Conservation (phyloP, 129 eudicot species). For the Logfia minima region DNA sequence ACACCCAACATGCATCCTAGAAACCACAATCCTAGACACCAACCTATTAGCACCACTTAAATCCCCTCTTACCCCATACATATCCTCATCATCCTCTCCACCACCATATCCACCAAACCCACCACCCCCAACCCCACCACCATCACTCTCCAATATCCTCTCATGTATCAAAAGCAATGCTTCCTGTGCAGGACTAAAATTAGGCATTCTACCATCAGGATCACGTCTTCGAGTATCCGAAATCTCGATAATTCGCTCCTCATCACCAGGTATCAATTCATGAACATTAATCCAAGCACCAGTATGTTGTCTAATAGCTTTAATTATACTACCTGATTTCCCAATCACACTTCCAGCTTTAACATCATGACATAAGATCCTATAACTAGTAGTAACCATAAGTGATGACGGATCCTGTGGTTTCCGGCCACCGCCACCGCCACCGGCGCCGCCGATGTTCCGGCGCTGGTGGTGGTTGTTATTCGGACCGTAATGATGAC, state of each 20-base stretch:
- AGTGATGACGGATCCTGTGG: constrained; percentile 44
- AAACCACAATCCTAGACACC: constrained; percentile 86
- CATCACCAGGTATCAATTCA: constrained; percentile 80
- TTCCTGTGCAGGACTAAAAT: constrained; percentile 96
- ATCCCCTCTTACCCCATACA: constrained; percentile 42
- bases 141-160: constrained; percentile 92
- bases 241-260: constrained; percentile 94
- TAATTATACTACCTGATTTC: constrained; percentile 93
- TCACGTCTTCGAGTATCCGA: constrained; percentile 91
- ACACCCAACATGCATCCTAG: constrained; percentile 92
- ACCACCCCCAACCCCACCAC: constrained; percentile 36
- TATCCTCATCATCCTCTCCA: constrained; percentile 48
- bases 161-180: constrained; percentile 90
- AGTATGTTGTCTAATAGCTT: constrained; percentile 89
- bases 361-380: constrained; percentile 84
- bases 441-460: constrained; percentile 31
- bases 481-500: constrained; percentile 39
- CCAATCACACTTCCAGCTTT: constrained; percentile 99
- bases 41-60: constrained; percentile 47
- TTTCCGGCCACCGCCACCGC: constrained; percentile 49
- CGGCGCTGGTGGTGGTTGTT: constrained; percentile 44
- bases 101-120: constrained; percentile 46
- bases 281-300: constrained; percentile 98
- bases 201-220: constrained; percentile 90
- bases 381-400: constrained; percentile 81